These are phyloP conservation scores for Starmerella gropengiesseri DNA, from an alignment of 805 yeast species.

Conservation along the genomic window DNA sequence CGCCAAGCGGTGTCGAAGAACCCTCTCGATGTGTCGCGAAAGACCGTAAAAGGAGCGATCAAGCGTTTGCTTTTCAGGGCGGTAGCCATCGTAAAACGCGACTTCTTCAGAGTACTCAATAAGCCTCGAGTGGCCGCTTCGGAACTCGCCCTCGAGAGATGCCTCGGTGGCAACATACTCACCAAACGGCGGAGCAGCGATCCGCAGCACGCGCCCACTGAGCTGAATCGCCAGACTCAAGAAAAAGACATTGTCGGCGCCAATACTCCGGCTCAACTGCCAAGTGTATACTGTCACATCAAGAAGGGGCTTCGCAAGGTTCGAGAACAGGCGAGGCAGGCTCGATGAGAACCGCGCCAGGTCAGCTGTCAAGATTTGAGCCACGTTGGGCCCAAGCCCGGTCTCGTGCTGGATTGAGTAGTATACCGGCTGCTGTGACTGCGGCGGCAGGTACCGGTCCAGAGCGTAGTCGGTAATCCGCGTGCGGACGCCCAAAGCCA, in stretches of 20 bases:
- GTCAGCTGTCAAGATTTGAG: constrained; percentile 74
- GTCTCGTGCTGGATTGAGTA: constrained; percentile 58
- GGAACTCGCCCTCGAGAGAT: constrained; percentile 70
- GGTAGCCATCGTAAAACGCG: constrained; percentile 73
- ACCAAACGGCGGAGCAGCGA: constrained; percentile 85
- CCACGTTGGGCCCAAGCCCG: constrained; percentile 49
- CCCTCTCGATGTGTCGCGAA: constrained; percentile 65
- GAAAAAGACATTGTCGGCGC: constrained; percentile 59
- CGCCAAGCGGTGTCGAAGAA: constrained; percentile 57
- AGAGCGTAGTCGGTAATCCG: constrained; percentile 56
- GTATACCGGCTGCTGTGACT: constrained; percentile 44
- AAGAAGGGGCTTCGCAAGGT: constrained; percentile 68
- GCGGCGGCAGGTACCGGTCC: constrained; percentile 46
- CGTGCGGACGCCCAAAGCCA: constrained; percentile 40
- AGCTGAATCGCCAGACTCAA: constrained; percentile 71
- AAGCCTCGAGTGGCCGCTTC: constrained; percentile 71
- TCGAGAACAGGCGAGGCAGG: constrained; percentile 66
- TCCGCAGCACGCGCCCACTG: constrained; percentile 59
- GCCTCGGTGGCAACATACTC: constrained; percentile 66
- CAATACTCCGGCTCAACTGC: constrained; percentile 46
- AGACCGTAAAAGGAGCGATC: constrained; percentile 74
- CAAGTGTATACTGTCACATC: constrained; percentile 73
- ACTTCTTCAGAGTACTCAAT: constrained; percentile 75
- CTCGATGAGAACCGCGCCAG: constrained; percentile 62
- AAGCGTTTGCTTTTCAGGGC: constrained; percentile 61